phyloP scores from a whole-genome alignment of 768 basidiomycete genomes.

The Jaapia argillacea region DNA sequence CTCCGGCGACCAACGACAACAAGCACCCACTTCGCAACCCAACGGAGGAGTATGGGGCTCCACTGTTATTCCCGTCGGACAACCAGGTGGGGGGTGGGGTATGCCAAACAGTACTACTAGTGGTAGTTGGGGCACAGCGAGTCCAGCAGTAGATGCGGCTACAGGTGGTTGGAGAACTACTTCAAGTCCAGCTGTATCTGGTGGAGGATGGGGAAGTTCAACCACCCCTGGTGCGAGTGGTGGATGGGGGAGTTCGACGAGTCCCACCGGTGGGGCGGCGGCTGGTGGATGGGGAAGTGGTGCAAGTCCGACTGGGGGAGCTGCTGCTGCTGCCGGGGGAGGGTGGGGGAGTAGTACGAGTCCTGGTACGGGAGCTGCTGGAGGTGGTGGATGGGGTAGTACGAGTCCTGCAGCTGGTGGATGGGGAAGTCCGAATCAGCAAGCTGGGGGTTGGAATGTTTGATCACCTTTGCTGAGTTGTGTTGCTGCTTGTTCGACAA shows the following conservation, averaged over 20 bases:
- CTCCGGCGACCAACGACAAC: background rate
- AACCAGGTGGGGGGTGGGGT: constrained; percentile 13
- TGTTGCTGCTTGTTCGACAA: too few relatives aligned
- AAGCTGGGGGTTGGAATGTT: constrained; percentile 45
- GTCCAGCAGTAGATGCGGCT: constrained; percentile 19
- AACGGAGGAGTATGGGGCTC: background rate
- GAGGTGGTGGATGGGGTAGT: constrained; percentile 26
- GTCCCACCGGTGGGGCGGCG: constrained; percentile 17
- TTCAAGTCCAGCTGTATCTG: constrained; percentile 15
- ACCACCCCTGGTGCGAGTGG: constrained; percentile 4
- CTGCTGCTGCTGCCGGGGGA: constrained; percentile 15
- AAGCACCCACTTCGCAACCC: background rate
- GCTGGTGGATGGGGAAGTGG: constrained; percentile 19
- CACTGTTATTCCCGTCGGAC: constrained; percentile 5
- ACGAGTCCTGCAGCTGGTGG: constrained; percentile 22
- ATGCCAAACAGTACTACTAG: background rate
- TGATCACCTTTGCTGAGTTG: constrained; percentile 5
- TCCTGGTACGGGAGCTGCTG: constrained; percentile 14
- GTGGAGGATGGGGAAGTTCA: background rate
- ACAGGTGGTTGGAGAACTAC: constrained; percentile 14
- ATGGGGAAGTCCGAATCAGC: constrained; percentile 39
- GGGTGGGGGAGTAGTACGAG: constrained; percentile 20
- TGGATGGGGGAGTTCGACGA: constrained; percentile 20
- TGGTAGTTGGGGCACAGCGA: constrained; percentile 17
- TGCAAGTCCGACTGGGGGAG: constrained; percentile 21